phyloP scores from a whole-genome alignment of 1,284 basidiomycete species.

The Cryptococcus jaspeensis region DNA sequence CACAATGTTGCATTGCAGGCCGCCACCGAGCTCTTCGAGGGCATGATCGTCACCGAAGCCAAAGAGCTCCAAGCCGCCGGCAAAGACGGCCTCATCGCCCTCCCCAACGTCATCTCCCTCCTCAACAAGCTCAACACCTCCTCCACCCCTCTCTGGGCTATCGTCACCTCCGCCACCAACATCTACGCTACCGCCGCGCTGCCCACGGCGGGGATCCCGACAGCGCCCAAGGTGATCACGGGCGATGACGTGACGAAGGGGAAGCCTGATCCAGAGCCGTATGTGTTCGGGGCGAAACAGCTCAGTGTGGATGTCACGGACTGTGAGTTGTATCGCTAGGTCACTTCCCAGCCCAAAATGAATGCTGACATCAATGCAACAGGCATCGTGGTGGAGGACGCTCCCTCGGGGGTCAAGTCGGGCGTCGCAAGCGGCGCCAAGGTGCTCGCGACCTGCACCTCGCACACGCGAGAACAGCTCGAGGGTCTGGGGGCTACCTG shows the following conservation, averaged over 20 bases:
- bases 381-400: slow-evolving; percentile 82
- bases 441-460: slow-evolving; percentile 78
- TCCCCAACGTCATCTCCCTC: slow-evolving; percentile 45
- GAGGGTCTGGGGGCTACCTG: slow-evolving; percentile 49
- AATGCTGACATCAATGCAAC: neutral
- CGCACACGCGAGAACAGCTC: slow-evolving; percentile 65
- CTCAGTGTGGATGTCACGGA: slow-evolving; percentile 39
- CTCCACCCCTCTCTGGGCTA: slow-evolving; percentile 64
- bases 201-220: slow-evolving; percentile 59
- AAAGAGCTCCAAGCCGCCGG: slow-evolving; percentile 41
- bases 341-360: too few relatives aligned
- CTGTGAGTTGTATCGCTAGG: slow-evolving; percentile 25
- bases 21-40: slow-evolving; percentile 43
- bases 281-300: slow-evolving; percentile 53
- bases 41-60: slow-evolving; percentile 46
- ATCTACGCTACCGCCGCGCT: slow-evolving; percentile 66
- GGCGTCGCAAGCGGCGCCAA: slow-evolving; percentile 71
- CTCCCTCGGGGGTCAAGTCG: slow-evolving; percentile 70
- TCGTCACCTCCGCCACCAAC: slow-evolving; percentile 74
- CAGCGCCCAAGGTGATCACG: slow-evolving; percentile 64
- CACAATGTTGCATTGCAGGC: slow-evolving; percentile 9
- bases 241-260: slow-evolving; percentile 70
- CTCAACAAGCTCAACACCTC: slow-evolving; percentile 27
- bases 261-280: slow-evolving; percentile 80
- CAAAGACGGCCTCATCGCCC: slow-evolving; percentile 43